Evolutionary conservation across 805 yeast species (phyloP).

Genomic region (Kazachstania africana): DNA sequence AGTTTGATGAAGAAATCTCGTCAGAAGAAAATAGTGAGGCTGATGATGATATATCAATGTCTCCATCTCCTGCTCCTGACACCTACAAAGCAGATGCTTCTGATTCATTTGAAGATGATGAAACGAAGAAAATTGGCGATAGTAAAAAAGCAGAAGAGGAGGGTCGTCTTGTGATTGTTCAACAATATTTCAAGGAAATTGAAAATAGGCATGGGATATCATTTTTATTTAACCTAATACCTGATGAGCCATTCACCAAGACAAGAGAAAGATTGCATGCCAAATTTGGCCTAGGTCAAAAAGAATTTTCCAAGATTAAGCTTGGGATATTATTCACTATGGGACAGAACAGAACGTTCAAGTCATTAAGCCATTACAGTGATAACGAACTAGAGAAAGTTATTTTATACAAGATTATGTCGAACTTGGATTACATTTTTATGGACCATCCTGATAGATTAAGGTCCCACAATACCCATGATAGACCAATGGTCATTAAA

Average conservation of each 20-base stretch:
- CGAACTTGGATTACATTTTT: conserved; percentile 46
- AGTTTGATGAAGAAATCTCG: conserved; percentile 13
- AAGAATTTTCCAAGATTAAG: conserved; percentile 66
- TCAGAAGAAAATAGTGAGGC: conserved; percentile 3
- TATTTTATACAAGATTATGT: conserved; percentile 43
- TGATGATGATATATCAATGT: conserved; percentile 1
- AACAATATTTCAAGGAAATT: conserved; percentile 67
- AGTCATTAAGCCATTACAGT: conserved; percentile 33
- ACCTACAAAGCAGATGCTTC: conserved; percentile 1
- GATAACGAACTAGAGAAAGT: conserved; percentile 35
- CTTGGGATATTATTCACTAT: conserved; percentile 30
- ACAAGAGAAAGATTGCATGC: conserved; percentile 58
- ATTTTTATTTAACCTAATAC: conserved; percentile 59
- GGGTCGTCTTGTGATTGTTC: conserved; percentile 46
- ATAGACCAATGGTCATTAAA: conserved; percentile 50
- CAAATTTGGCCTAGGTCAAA: conserved; percentile 64
- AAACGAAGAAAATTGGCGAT: not conserved
- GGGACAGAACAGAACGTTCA: conserved; percentile 25
- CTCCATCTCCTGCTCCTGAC: conserved; percentile 2
- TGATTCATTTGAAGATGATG: not conserved
- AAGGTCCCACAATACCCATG: conserved; percentile 41
- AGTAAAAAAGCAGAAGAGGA: conserved; percentile 3
- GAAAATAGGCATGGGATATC: conserved; percentile 71
- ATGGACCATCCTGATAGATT: conserved; percentile 82
- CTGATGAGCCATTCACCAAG: conserved; percentile 51